Evolutionary conservation across 352 stramenopile genomes (phyloP).

Genomic region (Phytophthora fragariaefolia): DNA sequence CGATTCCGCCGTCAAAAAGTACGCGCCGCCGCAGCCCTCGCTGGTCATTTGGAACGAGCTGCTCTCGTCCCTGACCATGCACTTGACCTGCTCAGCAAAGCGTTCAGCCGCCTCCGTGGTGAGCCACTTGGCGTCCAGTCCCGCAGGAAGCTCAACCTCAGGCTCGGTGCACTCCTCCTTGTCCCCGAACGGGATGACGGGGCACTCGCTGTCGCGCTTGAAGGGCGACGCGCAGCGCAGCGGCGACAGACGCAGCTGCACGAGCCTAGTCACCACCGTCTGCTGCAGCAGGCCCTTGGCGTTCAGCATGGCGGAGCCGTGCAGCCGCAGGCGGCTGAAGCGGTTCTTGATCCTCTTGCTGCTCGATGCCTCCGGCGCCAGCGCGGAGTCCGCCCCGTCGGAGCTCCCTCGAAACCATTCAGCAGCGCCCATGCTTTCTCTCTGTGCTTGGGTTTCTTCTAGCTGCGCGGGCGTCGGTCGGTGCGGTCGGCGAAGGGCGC

Average conservation of each 20-base stretch:
- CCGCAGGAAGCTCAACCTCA: constrained; percentile 18
- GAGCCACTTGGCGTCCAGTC: constrained; percentile 48
- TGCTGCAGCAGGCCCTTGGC: constrained; percentile 54
- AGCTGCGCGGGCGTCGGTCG: not conserved
- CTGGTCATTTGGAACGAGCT: constrained; percentile 70
- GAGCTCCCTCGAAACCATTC: constrained; percentile 42
- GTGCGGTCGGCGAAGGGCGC: not conserved
- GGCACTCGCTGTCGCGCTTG: constrained; percentile 29
- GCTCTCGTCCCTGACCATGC: constrained; percentile 34
- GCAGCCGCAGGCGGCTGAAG: constrained; percentile 42
- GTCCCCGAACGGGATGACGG: not conserved
- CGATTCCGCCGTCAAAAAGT: constrained; percentile 49
- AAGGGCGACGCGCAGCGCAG: constrained; percentile 38
- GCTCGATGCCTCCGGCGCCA: not conserved
- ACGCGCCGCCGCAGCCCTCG: constrained; percentile 83
- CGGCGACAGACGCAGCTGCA: constrained; percentile 46
- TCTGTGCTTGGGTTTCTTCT: constrained; percentile 34
- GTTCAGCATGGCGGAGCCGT: constrained; percentile 51
- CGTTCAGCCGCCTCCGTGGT: constrained; percentile 45
- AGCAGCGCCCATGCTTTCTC: constrained; percentile 46
- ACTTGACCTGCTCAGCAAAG: constrained; percentile 56
- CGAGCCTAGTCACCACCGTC: constrained; percentile 50
- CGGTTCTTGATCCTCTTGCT: constrained; percentile 26
- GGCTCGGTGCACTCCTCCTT: constrained; percentile 16
- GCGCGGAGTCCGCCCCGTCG: constrained; percentile 15